A percentile compares a stretch with the other conserved stretches of the same genome.
Conservation (phyloP, 2,329 filamentous ascomycete species). For the Trichoderma endophyticum region DNA sequence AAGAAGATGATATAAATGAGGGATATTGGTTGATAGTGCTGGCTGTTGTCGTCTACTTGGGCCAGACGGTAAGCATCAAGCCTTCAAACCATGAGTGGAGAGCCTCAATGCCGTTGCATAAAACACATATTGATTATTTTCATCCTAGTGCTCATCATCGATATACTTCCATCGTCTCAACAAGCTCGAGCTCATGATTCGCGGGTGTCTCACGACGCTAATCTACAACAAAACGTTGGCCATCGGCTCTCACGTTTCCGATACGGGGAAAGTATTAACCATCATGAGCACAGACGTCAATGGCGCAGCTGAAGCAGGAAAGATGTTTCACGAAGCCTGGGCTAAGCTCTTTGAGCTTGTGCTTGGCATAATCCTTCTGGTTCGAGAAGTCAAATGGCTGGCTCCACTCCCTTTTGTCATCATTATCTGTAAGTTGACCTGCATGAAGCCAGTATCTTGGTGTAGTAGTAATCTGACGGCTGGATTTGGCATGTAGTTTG, state of each 20-base stretch:
- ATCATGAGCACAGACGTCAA: conserved; percentile 42
- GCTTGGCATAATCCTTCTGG: conserved; percentile 39
- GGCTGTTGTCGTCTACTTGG: conserved; percentile 35
- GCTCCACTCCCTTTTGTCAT: conserved; percentile 39
- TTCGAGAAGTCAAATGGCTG: conserved; percentile 41
- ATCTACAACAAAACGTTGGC: conserved; percentile 34
- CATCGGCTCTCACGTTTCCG: conserved; percentile 23
- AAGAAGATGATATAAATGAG: conserved; percentile 18
- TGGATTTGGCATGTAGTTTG: conserved; percentile 32
- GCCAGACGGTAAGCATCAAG: conserved; percentile 33
- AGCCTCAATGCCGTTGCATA: neutral
- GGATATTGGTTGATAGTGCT: conserved; percentile 33
- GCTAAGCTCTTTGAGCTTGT: conserved; percentile 40
- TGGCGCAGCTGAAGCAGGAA: conserved; percentile 30
- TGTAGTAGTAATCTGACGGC: neutral
- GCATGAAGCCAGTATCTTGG: neutral
- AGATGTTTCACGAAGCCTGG: conserved; percentile 44
- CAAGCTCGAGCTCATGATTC: conserved; percentile 32
- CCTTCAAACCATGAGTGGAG: neutral
- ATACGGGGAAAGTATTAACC: conserved; percentile 35
- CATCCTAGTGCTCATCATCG: conserved; percentile 30
- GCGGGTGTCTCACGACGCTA: conserved; percentile 36
- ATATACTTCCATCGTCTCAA: conserved; percentile 33
- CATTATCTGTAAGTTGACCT: conserved; percentile 37
- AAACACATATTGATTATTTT: too few species aligned